phyloP scores from a whole-genome alignment of 345 rosid species.

The Populus simonii region DNA sequence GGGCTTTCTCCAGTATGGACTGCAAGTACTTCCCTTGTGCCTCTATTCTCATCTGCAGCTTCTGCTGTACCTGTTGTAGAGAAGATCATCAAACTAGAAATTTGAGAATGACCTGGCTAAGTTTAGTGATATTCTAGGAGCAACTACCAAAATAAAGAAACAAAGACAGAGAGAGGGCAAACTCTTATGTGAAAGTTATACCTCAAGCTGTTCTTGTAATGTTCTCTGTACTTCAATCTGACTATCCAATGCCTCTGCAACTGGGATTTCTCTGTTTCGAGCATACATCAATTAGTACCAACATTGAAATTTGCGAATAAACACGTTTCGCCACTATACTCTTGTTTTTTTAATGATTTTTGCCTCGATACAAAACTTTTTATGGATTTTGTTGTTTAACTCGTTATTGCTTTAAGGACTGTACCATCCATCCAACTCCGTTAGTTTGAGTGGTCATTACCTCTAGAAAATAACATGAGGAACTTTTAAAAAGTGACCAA shows the following conservation, averaged over 20 bases:
- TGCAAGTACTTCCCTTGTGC: constrained; percentile 83
- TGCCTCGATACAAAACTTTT: too few relatives aligned
- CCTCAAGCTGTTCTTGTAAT: constrained; percentile 74
- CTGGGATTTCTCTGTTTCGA: constrained; percentile 43
- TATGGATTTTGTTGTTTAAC: too few relatives aligned
- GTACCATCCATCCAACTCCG: too few relatives aligned
- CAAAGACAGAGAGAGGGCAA: neutral
- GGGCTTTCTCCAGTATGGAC: constrained; percentile 70
- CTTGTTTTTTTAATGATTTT: too few relatives aligned
- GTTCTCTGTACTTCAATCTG: constrained; percentile 56
- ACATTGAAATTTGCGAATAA: neutral
- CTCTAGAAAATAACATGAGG: too few relatives aligned
- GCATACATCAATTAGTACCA: neutral
- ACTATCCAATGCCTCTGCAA: constrained; percentile 45
- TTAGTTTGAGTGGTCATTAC: too few relatives aligned
- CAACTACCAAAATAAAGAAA: neutral
- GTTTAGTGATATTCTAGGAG: neutral
- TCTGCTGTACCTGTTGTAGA: constrained; percentile 59
- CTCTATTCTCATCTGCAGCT: constrained; percentile 79
- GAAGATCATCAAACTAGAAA: neutral
- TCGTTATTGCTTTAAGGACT: too few relatives aligned
- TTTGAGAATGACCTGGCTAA: neutral
- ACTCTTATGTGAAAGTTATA: constrained; percentile 4
- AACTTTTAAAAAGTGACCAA: too few relatives aligned
- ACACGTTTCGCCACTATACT: too few relatives aligned